Evolutionary conservation across 768 basidiomycete genomes (phyloP), one percentile per base, ranked within the genome.

Genomic region (Dendrothele bispora): DNA sequence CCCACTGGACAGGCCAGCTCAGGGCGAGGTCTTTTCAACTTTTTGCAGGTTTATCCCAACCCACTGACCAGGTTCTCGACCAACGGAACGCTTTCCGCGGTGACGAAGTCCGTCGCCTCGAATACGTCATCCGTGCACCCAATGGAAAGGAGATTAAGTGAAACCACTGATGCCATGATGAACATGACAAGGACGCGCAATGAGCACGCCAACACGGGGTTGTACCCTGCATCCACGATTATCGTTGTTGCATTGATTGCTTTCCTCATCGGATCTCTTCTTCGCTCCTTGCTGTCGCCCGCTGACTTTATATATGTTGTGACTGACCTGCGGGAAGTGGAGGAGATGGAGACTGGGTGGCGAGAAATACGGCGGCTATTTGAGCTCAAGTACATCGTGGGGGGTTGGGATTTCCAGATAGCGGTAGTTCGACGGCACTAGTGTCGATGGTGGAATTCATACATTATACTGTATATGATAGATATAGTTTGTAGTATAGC

Each of bases 291-390:
- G 52, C 72, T 98, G 30, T 88, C 86, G 5, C 91, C 95, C 36
- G 90, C 87, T 14, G 95, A 97, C 67, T 95, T 93, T 69, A 83
- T 94, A 36, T 86, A 92, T 62, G 82, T 91, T 35, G 85, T 79
- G 56, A 74, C 72, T 54, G 82, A 84, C 55, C 52, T 76, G 52
- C 61, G 66, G 60, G 79, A 82, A 51, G 76, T 69, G 46, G 80
- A 78, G 61, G 77, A 74, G 47, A 70, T 67, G 56, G n/a, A 25
- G 22, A 63, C 64, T 15, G 85, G 84, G 22, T 97, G 93, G 94
- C 73, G 90, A 52, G 94, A 95, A 72, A 84, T 95, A 50, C 78
- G 79, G 57, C 72, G 94, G 56, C 61, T 97, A 58, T 60, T 93
- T 26, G 89, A 95, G 67, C 72, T 92, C 55, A 89, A 89, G 71